Evolutionary conservation across 2,329 filamentous ascomycete genomes (phyloP).

Genomic region (Ceratocystis eucalypticola): DNA sequence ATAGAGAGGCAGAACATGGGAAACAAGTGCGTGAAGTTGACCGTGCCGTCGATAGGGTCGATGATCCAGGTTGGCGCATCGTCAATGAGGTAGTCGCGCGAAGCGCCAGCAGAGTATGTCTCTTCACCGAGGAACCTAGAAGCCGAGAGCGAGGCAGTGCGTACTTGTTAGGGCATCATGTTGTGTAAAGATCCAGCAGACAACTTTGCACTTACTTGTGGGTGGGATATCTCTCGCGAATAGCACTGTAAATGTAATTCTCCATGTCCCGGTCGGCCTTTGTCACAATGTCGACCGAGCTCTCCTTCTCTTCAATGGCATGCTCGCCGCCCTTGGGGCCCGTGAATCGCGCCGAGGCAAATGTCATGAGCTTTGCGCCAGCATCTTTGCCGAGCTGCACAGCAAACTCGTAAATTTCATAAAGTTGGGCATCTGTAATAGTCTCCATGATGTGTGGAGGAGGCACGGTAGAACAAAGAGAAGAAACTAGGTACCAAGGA

Average conservation of each 20-base stretch:
- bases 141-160: neutral
- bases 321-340: slow-evolving; percentile 23
- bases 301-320: slow-evolving; percentile 49
- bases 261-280: slow-evolving; percentile 56
- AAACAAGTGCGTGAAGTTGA: slow-evolving; percentile 70
- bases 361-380: slow-evolving; percentile 51
- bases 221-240: slow-evolving; percentile 45
- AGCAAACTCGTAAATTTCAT: slow-evolving; percentile 46
- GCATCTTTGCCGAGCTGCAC: slow-evolving; percentile 57
- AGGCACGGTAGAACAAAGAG: neutral
- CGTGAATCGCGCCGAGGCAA: slow-evolving; percentile 40
- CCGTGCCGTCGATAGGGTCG: slow-evolving; percentile 65
- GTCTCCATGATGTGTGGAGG: neutral
- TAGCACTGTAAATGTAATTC: slow-evolving; percentile 23
- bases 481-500: neutral
- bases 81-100: slow-evolving; percentile 54
- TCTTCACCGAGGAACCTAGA: slow-evolving; percentile 63
- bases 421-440: slow-evolving; percentile 5
- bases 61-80: slow-evolving; percentile 58
- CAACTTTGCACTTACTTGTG: slow-evolving; percentile 42
- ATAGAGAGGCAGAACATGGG: slow-evolving; percentile 74
- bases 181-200: neutral
- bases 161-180: neutral
- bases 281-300: slow-evolving; percentile 63
- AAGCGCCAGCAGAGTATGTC: slow-evolving; percentile 54